Base-by-base conservation (phyloP, 1,139 yeast genomes). In the Pichia sp. region DNA sequence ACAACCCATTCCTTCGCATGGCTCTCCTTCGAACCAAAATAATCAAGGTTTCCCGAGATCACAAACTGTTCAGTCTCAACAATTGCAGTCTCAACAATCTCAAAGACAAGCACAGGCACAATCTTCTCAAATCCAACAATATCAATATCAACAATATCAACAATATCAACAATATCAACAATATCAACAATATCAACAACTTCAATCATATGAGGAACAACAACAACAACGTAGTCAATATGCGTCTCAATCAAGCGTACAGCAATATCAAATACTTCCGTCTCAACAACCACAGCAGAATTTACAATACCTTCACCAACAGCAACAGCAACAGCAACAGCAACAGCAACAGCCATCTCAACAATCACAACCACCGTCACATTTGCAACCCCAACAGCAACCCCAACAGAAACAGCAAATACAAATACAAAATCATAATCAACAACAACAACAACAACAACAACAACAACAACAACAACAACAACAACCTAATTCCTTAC, bases 381-480 rank as follows among this genome's bases (percentile, higher is more conserved):
- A 35, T 21, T 33, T 4, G 11, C 44, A 26, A 22, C 20, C 25
- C 6, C 38, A 15, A 31, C 29, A 15, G n/a, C 38, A 33, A 28
- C 30, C n/a, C 5, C 31, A 21, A 5, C 36, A 15, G 13, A 23
- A 14, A 6, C 33, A 29, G 13, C 10, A 2, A 15, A 23, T 7
- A 13, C 22, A 22, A 15, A 14, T 7, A 4, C 26, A 24, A 24
- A 4, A 20, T 4, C 33, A 24, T 18, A n/a, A 23, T 1, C 33
- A 7, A 14, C 41, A 16, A n/a, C 29, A 18, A 2, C 15, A 4
- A 3, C 35, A 16, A 30, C 31, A 16, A 5, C 31, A 30, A 4
- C 21, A 16, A 5, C 22, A 25, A 3, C 22, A 15, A 15, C 27
- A 28, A 11, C 16, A 16, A 10, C 33, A 28, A 22, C 24, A 16